phyloP scores from a whole-genome alignment of 805 yeast species.

The Candida maltosa region DNA sequence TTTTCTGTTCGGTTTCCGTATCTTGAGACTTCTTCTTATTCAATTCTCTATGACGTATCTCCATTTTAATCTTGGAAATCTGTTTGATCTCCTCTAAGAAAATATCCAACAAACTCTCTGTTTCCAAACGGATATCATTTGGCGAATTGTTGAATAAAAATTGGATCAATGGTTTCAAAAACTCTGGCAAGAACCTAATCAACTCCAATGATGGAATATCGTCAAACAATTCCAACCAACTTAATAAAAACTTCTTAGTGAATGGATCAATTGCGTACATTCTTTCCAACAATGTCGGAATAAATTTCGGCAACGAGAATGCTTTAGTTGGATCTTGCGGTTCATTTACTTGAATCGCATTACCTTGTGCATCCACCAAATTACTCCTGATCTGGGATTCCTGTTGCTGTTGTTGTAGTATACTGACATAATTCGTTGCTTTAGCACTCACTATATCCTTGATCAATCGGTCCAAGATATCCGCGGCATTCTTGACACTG shows the following conservation, averaged over 20 bases:
- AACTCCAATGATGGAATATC: slow-evolving; percentile 90
- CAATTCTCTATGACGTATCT: slow-evolving; percentile 10
- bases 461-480: slow-evolving; percentile 80
- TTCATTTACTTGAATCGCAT: slow-evolving; percentile 57
- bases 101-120: slow-evolving; percentile 71
- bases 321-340: slow-evolving; percentile 62
- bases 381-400: slow-evolving; percentile 29
- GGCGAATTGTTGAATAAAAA: slow-evolving; percentile 77
- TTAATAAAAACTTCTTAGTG: slow-evolving; percentile 85
- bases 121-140: slow-evolving; percentile 81
- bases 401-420: slow-evolving; percentile 50
- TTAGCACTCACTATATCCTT: slow-evolving; percentile 95
- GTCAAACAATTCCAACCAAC: slow-evolving; percentile 91
- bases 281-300: slow-evolving; percentile 87
- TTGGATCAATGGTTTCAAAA: slow-evolving; percentile 76
- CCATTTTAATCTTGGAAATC: slow-evolving; percentile 64
- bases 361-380: slow-evolving; percentile 54
- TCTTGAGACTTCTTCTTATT: slow-evolving; percentile 1
- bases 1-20: not conserved
- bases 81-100: slow-evolving; percentile 78
- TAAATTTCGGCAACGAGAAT: slow-evolving; percentile 80
- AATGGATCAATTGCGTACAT: slow-evolving; percentile 91
- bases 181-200: slow-evolving; percentile 82
- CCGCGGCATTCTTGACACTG: slow-evolving; percentile 93
- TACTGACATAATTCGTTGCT: slow-evolving; percentile 81